These are phyloP conservation scores for Mucor irregularis DNA, from an alignment of 371 early-diverging fungal species.

Conservation along the genomic window DNA sequence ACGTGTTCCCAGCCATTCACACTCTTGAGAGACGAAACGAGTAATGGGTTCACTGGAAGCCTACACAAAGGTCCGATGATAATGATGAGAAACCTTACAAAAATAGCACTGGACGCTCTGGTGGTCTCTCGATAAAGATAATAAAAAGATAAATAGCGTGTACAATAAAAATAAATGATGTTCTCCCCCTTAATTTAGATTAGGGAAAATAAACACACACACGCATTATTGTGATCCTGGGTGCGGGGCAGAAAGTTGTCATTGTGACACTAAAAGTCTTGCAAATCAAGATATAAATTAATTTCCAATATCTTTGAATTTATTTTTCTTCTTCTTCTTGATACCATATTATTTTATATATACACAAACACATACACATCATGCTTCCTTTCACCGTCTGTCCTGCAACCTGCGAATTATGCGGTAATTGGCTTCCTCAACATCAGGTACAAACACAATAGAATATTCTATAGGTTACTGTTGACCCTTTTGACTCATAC, in stretches of 20 bases:
- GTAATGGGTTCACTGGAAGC: conserved; percentile 8
- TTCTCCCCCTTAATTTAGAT: not conserved
- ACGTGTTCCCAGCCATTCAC: conserved; percentile 8
- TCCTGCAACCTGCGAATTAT: conserved; percentile 41
- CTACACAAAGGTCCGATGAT: conserved; percentile 20
- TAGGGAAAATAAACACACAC: too few species aligned
- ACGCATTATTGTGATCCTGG: too few species aligned
- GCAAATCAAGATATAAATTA: too few species aligned
- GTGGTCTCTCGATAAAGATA: conserved; percentile 7
- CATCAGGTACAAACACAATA: conserved; percentile 18
- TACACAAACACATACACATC: not conserved
- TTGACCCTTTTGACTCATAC: not conserved
- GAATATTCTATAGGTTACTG: not conserved
- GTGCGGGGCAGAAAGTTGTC: too few species aligned
- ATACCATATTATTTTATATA: conserved; percentile 2
- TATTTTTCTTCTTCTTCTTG: conserved; percentile 1
- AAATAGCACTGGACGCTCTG: conserved; percentile 7
- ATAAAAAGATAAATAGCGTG: not conserved
- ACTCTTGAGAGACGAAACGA: conserved; percentile 13
- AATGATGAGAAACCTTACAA: conserved; percentile 14
- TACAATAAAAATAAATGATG: not conserved
- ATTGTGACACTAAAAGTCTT: too few species aligned
- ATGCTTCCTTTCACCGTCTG: conserved; percentile 10
- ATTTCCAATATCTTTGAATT: too few species aligned
- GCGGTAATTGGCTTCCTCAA: conserved; percentile 36